Conservation (phyloP, 1,139 yeast species). For the Protomyces inundatus region DNA sequence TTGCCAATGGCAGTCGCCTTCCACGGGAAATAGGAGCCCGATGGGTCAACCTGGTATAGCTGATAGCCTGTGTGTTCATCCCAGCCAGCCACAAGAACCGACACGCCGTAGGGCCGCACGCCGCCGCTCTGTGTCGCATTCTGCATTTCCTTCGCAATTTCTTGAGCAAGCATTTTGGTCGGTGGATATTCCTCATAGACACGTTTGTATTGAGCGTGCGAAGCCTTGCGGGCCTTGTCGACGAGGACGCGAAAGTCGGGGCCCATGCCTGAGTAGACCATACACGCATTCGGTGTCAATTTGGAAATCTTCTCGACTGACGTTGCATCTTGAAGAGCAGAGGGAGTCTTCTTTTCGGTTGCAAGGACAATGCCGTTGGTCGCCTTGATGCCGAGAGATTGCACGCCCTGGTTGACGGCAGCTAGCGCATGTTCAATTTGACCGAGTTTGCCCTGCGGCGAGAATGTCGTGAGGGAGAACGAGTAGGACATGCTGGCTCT, state of each 20-base stretch:
- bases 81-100: constrained; percentile 87
- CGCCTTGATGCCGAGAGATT: constrained; percentile 92
- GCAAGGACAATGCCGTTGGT: constrained; percentile 96
- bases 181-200: constrained; percentile 96
- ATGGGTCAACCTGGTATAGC: constrained; percentile 94
- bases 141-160: constrained; percentile 93
- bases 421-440: constrained; percentile 97
- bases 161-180: constrained; percentile 86
- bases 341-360: constrained; percentile 85
- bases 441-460: constrained; percentile 95
- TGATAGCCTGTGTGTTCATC: constrained; percentile 63
- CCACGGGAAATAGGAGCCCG: constrained; percentile 99
- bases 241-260: constrained; percentile 95
- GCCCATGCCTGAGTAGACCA: constrained; percentile 98
- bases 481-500: constrained; percentile 49
- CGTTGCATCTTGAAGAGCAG: constrained; percentile 69
- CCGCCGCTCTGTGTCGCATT: constrained; percentile 98
- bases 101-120: constrained; percentile 96
- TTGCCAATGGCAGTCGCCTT: constrained; percentile 98
- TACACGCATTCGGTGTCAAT: constrained; percentile 92
- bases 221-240: constrained; percentile 86
- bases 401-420: constrained; percentile 96
- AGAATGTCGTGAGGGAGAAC: constrained; percentile 90
- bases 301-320: constrained; percentile 72
- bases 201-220: constrained; percentile 89